Base-by-base conservation (phyloP, 1,139 yeast genomes). In the Kodamaea alishanica region DNA sequence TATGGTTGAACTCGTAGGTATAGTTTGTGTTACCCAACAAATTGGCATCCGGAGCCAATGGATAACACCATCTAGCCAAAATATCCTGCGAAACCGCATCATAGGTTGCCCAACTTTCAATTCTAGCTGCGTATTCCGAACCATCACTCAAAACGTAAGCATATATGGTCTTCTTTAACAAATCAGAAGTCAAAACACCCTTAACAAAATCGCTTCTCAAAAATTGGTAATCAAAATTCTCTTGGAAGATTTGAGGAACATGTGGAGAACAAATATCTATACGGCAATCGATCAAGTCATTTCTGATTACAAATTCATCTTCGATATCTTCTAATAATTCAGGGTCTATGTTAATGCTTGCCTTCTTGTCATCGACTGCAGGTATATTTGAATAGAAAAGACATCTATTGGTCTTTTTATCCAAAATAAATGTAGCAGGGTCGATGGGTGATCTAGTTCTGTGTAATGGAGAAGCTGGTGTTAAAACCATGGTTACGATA, bases 181-280 rank as follows among this genome's bases (percentile, higher is more conserved):
- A 75, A 62, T 92, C 99, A 37, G 95, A 84, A 9, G 95, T 83
- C 44, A 94, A 72, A 25, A 92, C 94, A 38, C 97, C 97, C 51
- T 79, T 84, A 25, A 92, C 85, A 56, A 92, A 92, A 63, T 92
- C 98, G 32, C 75, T 71, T 61, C 99, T 77, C 48, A 92, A 70
- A 42, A 78, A 70, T 59, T 90, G 96, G 60, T 90, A 92, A 64
- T 92, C 99, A 54, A 92, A 92, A 60, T 92, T 90, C 56, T 92
- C 99, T 51, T 88, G 95, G 65, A 90, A 92, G 44, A 92, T 81
- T 23, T 95, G 95, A 1, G 97, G 97, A 24, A 94, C 96, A 50
- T 84, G 90, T 1, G 95, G 90, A 6, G 97, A 74, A 61, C 99
- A 92, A 44, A 92, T 88, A 64, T 92, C 98, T 43, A 92, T 88